Percentiles rank a stretch among this genome's conserved stretches.
phyloP scores from a whole-genome alignment of 2,329 filamentous ascomycete genomes.

The Curvularia sp. region DNA sequence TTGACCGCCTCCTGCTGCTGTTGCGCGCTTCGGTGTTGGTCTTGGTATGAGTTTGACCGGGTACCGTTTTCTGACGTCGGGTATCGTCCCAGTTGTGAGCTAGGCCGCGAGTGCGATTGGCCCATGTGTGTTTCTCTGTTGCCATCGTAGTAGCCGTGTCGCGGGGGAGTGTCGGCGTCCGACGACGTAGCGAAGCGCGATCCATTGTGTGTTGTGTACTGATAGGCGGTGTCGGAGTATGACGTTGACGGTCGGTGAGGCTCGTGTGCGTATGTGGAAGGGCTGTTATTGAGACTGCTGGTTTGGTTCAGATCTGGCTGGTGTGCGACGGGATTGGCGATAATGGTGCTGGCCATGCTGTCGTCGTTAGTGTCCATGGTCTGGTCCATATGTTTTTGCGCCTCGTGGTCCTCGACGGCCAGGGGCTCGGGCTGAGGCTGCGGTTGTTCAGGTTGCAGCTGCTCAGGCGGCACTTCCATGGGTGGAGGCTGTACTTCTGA shows the following conservation, averaged over 20 bases:
- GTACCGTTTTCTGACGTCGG: slow-evolving; percentile 53
- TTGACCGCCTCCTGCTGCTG: slow-evolving; percentile 51
- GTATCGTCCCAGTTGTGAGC: slow-evolving; percentile 59
- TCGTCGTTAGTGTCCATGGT: slow-evolving; percentile 52
- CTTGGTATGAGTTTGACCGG: slow-evolving; percentile 53
- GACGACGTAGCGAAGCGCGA: slow-evolving; percentile 55
- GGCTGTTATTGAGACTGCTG: slow-evolving; percentile 32
- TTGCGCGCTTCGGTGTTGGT: slow-evolving; percentile 56
- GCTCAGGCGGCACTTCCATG: slow-evolving; percentile 34
- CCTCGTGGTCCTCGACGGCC: slow-evolving; percentile 27
- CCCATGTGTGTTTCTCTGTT: slow-evolving; percentile 46
- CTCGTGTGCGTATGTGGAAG: slow-evolving; percentile 50
- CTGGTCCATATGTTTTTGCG: slow-evolving; percentile 46
- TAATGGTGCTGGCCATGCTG: slow-evolving; percentile 57
- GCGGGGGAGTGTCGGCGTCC: slow-evolving; percentile 56
- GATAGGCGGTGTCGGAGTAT: slow-evolving; percentile 59
- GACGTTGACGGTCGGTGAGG: slow-evolving; percentile 60
- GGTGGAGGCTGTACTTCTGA: slow-evolving; percentile 13
- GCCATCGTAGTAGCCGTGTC: slow-evolving; percentile 44
- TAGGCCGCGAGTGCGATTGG: slow-evolving; percentile 54
- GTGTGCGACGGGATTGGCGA: slow-evolving; percentile 48
- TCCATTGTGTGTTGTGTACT: slow-evolving; percentile 46
- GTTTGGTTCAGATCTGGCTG: slow-evolving; percentile 49
- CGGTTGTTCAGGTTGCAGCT: slow-evolving; percentile 30
- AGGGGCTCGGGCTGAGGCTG: slow-evolving; percentile 9